Evolutionary conservation across 805 yeast species (phyloP), one percentile per base, ranked within the genome.

Genomic region (Pichia ethanolica): DNA sequence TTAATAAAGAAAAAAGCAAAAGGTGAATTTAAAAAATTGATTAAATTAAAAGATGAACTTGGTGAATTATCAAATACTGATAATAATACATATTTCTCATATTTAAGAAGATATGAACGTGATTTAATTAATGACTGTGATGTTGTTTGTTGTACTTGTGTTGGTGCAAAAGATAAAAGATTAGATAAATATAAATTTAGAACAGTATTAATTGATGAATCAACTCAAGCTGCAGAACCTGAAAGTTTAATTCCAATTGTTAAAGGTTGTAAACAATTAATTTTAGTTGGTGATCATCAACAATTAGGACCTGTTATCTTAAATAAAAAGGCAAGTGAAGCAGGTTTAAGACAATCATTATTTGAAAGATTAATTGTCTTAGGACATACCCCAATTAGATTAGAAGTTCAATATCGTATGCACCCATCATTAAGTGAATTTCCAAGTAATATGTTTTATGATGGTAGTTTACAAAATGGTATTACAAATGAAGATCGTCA

Each of bases 371-470:
- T 90, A 52, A 83, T 90, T 36, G 71, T 82, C 12, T 74, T 89
- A 52, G 96, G 96, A 3, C 90, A 88, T 61, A 75, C 78, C 9
- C 97, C 97, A 9, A 80, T 88, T 53, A 71, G 97, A 55, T 73
- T 90, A 47, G 95, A 88, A 57, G 96, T 89, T 35, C 98, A 90
- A 66, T 90, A 90, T 67, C 83, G 98, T 70, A 90, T 90, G 97
- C 85, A 90, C 61, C 97, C 97, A 8, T 74, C 82, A 53, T 68
- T 90, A 47, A 79, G 91, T 55, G 96, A 88, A 59, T 90, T 89
- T 62, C 84, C 97, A 30, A 82, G 91, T 57, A 88, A 89, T 63
- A 83, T 86, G 86, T 90, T 89, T 60, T 90, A 90, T 64, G 97
- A 90, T 58, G 97, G 97, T 33, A 76, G 85, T 40, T 75, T 90